Evolutionary conservation across 768 basidiomycete species (phyloP), one percentile per base, ranked within the genome.

Genomic region (Trametes villosa): DNA sequence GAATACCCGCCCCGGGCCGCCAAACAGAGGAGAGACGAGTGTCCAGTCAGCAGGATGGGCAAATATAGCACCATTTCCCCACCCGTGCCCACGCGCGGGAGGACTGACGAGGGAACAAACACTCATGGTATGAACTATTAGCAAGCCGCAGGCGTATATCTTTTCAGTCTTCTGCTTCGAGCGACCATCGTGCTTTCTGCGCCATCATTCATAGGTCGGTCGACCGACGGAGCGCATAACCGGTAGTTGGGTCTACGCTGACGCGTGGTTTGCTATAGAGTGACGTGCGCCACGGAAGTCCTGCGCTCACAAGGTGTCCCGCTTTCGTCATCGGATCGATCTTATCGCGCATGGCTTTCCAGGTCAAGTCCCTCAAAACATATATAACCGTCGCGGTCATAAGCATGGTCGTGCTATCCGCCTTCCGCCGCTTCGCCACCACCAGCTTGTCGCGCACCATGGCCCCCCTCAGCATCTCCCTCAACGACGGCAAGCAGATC

Each of bases 401-500:
- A 24, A 47, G 62, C 57, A 62, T 67, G 60, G 48, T 54, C 15
- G 53, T 49, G 15, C 41, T 58, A 4, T 51, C 52, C 49, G 44
- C 62, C 57, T 34, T 64, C 47, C 59, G 58, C 51, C 58, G 53
- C 20, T 57, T 56, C 55, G 47, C 59, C 18, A 44, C 47, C 15
- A 44, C 47, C 17, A 38, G 34, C 15, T 2, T 26, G 4, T 40
- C 54, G 26, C 45, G 47, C 24, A 34, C 59, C 52, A 74, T 74
- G 72, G 60, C 74, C 11, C 53, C 60, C 20, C 65, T 62, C n/a
- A 62, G 63, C 12, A 60, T 76, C 50, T 62, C 70, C 9, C 72
- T 79, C 27, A 78, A 77, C 65, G 75, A 78, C 65, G 73, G 75
- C 48, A 69, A 63, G 51, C 65, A 60, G 22, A 75, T 77, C 42